Evolutionary conservation across 345 rosid genomes (phyloP).

Genomic region (Citrus maxima): DNA sequence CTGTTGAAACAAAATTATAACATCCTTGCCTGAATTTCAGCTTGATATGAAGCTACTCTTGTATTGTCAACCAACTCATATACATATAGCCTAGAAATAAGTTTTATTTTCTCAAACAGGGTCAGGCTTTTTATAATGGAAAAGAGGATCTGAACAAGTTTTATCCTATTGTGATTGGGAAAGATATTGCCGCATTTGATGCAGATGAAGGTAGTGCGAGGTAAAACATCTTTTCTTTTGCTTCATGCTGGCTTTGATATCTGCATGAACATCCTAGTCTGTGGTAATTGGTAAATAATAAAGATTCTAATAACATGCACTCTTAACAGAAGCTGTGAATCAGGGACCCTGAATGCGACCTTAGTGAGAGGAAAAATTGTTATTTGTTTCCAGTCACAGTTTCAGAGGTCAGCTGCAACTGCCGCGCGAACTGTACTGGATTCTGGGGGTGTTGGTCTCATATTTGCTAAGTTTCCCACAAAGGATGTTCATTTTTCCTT

Average conservation of each 20-base stretch:
- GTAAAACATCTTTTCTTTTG: conserved; percentile 14
- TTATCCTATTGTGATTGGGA: conserved; percentile 44
- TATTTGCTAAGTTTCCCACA: conserved; percentile 43
- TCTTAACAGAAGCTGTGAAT: conserved; percentile 37
- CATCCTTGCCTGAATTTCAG: background rate
- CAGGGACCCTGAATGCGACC: conserved; percentile 36
- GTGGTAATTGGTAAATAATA: background rate
- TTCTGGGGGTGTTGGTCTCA: conserved; percentile 38
- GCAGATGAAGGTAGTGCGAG: conserved; percentile 39
- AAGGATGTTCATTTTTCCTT: conserved; percentile 35
- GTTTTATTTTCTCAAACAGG: conserved; percentile 32
- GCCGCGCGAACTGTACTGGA: conserved; percentile 36
- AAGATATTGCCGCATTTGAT: conserved; percentile 33
- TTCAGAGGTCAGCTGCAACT: conserved; percentile 34
- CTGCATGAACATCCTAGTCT: background rate
- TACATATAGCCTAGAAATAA: background rate
- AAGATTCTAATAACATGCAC: background rate
- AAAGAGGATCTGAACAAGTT: conserved; percentile 28
- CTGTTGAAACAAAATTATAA: background rate
- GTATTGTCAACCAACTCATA: background rate
- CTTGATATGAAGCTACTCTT: background rate
- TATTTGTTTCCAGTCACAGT: conserved; percentile 46
- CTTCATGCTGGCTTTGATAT: background rate
- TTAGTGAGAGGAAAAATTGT: conserved; percentile 49
- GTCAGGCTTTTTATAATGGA: conserved; percentile 44